These are phyloP conservation scores for Candida ascalaphidarum DNA, from an alignment of 805 yeast species.

Conservation along the genomic window DNA sequence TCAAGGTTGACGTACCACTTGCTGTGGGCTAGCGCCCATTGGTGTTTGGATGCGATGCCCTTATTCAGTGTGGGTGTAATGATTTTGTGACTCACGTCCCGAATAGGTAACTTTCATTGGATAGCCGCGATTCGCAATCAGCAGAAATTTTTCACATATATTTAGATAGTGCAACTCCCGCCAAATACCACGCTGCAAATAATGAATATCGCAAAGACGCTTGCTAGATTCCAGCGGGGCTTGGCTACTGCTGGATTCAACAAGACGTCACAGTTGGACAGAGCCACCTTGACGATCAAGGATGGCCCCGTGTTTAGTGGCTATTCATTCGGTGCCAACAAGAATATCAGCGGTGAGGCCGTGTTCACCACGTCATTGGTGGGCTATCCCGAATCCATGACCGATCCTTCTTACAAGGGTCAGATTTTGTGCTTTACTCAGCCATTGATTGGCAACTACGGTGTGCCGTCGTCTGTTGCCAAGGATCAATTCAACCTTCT, in stretches of 20 bases:
- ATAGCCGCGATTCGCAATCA: slow-evolving; percentile 30
- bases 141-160: slow-evolving; percentile 4
- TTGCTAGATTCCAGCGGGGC: slow-evolving; percentile 11
- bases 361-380: slow-evolving; percentile 97
- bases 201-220: slow-evolving; percentile 4
- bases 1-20: slow-evolving; percentile 27
- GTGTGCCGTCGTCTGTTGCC: slow-evolving; percentile 81
- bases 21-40: slow-evolving; percentile 28
- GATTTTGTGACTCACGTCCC: no score
- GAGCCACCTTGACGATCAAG: slow-evolving; percentile 86
- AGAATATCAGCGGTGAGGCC: slow-evolving; percentile 91
- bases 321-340: slow-evolving; percentile 91
- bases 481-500: slow-evolving; percentile 81
- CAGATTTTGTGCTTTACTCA: slow-evolving; percentile 96
- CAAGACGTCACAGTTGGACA: slow-evolving; percentile 42
- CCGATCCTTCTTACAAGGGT: slow-evolving; percentile 96
- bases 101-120: no score
- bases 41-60: no score
- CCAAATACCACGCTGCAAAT: slow-evolving; percentile 1
- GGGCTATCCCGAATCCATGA: slow-evolving; percentile 98
- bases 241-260: slow-evolving; percentile 31
- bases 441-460: slow-evolving; percentile 96
- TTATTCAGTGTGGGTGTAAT: no score
- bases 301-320: slow-evolving; percentile 94
- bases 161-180: not conserved